These are phyloP conservation scores for Saposhnikovia divaricata DNA, from an alignment of 129 eudicot species.

Conservation along the genomic window DNA sequence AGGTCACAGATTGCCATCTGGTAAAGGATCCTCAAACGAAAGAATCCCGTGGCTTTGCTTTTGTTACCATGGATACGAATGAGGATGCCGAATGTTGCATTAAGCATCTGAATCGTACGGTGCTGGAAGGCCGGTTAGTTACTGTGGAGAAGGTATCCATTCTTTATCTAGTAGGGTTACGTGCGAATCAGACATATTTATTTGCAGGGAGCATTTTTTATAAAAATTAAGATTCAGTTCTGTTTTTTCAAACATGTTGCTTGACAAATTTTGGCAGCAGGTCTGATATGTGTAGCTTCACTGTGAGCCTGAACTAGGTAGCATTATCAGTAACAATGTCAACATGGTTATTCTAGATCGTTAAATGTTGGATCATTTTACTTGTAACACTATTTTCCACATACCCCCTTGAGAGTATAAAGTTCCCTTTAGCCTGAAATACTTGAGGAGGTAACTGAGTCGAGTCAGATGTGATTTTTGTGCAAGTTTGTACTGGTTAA, in stretches of 20 bases:
- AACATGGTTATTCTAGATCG: too few species aligned
- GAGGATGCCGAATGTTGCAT: constrained; percentile 35
- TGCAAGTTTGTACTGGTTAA: too few species aligned
- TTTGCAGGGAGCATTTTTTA: too few species aligned
- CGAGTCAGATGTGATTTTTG: background rate
- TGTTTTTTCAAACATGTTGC: constrained; percentile 2
- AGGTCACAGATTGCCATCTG: constrained; percentile 29
- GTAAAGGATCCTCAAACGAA: constrained; percentile 36
- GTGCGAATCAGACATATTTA: too few species aligned
- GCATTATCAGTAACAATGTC: too few species aligned
- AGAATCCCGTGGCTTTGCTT: too few species aligned
- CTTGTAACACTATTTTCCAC: constrained; percentile 66
- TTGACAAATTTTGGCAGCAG: constrained; percentile 37
- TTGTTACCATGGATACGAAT: constrained; percentile 32
- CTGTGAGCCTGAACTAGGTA: constrained; percentile 11
- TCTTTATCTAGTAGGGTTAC: too few species aligned
- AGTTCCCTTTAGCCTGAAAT: constrained; percentile 42
- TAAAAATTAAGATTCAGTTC: too few species aligned
- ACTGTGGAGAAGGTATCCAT: constrained; percentile 49
- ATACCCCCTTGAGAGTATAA: constrained; percentile 67
- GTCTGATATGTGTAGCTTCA: constrained; percentile 37
- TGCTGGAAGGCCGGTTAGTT: constrained; percentile 38
- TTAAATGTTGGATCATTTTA: constrained; percentile 34
- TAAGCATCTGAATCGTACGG: constrained; percentile 35
- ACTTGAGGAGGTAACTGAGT: constrained; percentile 1